Base-by-base conservation (phyloP, 768 basidiomycete species). In the Leccinum fibrillosum region DNA sequence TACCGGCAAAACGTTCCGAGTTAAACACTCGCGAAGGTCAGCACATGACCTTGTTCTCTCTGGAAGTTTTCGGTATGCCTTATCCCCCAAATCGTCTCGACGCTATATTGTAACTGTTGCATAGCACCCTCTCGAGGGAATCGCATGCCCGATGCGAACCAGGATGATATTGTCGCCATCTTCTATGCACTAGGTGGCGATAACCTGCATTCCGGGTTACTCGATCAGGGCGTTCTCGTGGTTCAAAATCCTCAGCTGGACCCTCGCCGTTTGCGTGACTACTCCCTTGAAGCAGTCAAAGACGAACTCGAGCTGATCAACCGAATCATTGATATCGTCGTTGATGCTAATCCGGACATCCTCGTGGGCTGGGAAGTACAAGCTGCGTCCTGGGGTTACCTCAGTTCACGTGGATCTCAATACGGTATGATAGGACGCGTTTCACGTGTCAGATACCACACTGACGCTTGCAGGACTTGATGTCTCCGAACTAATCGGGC, bases 331-430 rank as follows among this genome's bases (percentile, higher is more conserved):
- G 94, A 98, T 68, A 73, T 85, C 28, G 82, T 97, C 0, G 66
- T 83, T 23, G 82, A 84, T 1, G 75, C 92, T 62, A 94, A 98
- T 74, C 97, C 97, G 0, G 97, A 99, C 70, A 87, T 98, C 42
- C 66, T 98, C 8, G 80, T 84, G 0, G 96, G 96, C 15, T 98
- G 94, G 92, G 96, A 99, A 59, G 79, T 96, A 12, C 93, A 97
- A 67, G 77, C 78, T 19, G 78, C 82, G 3, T 94, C 92, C 6
- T 99, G 97, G 96, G 95, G 95, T 0, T 98, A 93, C 71, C 74
- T 97, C 1, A 76, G 79, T 51, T 82, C 82, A n/a, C 81, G 96
- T 44, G 89, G 84, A 15, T 70, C 70, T 53, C 69, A 73, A 4
- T 83, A 84, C 60, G 86, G 92, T 90, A 54, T 30, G 55, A 91